phyloP scores from a whole-genome alignment of 2,329 filamentous ascomycete species.

The Penicillium sp. region DNA sequence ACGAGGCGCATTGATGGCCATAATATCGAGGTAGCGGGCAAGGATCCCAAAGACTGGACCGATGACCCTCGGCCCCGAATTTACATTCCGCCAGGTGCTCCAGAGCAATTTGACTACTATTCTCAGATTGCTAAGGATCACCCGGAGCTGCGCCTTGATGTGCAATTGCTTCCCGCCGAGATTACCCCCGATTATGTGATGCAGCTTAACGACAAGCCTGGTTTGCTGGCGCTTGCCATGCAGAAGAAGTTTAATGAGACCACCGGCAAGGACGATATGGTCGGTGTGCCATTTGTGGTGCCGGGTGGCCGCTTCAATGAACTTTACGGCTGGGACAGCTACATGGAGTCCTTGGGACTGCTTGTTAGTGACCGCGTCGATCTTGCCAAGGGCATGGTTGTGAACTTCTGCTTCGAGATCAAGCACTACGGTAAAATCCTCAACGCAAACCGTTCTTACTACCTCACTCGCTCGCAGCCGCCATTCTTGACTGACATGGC shows the following conservation, averaged over 20 bases:
- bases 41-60: slow-evolving; percentile 95
- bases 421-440: slow-evolving; percentile 98
- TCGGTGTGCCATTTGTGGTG: slow-evolving; percentile 91
- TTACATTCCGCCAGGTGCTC: slow-evolving; percentile 81
- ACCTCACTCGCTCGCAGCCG: slow-evolving; percentile 89
- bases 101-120: slow-evolving; percentile 90
- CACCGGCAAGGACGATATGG: slow-evolving; percentile 69
- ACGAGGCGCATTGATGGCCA: slow-evolving; percentile 88
- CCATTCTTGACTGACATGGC: slow-evolving; percentile 98
- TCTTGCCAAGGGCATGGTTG: slow-evolving; percentile 89
- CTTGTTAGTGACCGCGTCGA: slow-evolving; percentile 82
- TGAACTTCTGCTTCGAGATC: slow-evolving; percentile 97
- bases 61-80: slow-evolving; percentile 84
- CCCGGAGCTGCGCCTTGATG: slow-evolving; percentile 85
- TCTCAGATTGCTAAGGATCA: slow-evolving; percentile 72
- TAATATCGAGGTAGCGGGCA: slow-evolving; percentile 75
- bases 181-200: slow-evolving; percentile 81
- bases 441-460: slow-evolving; percentile 95
- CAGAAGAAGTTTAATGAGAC: slow-evolving; percentile 68
- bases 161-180: slow-evolving; percentile 69
- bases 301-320: slow-evolving; percentile 98
- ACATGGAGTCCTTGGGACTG: slow-evolving; percentile 93
- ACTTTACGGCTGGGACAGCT: slow-evolving; percentile 97
- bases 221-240: slow-evolving; percentile 87
- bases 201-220: slow-evolving; percentile 83